Conservation (phyloP, 1,139 yeast genomes). For the Scheffersomyces titani region DNA sequence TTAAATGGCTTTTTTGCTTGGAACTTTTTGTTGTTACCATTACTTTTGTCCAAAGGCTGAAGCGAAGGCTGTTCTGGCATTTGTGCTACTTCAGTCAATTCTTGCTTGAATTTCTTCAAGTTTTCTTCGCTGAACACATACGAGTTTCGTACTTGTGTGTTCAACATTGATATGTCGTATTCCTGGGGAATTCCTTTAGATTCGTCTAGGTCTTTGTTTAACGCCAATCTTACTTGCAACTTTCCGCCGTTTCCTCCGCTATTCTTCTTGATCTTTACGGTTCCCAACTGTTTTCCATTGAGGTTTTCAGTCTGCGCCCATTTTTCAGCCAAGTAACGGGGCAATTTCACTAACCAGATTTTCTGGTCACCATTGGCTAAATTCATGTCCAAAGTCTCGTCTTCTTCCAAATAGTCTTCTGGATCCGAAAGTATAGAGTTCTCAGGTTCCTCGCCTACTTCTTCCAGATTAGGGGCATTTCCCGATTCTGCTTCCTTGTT, state of each 20-base stretch:
- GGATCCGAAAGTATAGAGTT: conserved; percentile 45
- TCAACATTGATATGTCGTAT: conserved; percentile 76
- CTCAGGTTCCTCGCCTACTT: conserved; percentile 24
- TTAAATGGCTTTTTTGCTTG: conserved; percentile 23
- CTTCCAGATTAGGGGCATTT: conserved; percentile 10
- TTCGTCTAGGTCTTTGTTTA: conserved; percentile 34
- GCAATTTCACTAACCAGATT: conserved; percentile 90
- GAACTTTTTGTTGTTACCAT: conserved; percentile 24
- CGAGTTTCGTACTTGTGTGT: conserved; percentile 79
- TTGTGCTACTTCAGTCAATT: conserved; percentile 49
- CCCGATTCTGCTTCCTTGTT: conserved; percentile 9
- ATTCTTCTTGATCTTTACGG: conserved; percentile 66
- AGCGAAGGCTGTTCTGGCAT: conserved; percentile 51
- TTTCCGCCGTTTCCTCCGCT: conserved; percentile 38
- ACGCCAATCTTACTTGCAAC: conserved; percentile 57
- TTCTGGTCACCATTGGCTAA: conserved; percentile 57
- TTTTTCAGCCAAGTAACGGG: conserved; percentile 78
- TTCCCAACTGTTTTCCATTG: conserved; percentile 78
- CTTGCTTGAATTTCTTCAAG: conserved; percentile 65
- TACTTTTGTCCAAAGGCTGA: conserved; percentile 33
- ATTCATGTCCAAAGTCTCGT: conserved; percentile 67
- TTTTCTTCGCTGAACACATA: conserved; percentile 92
- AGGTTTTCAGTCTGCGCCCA: conserved; percentile 70
- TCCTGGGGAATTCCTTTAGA: conserved; percentile 70
- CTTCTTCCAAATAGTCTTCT: conserved; percentile 50